A percentile compares a stretch with the other conserved stretches of the same genome.
Evolutionary conservation across 441 rosid species (phyloP).

Genomic region (Euphorbia celastroides): DNA sequence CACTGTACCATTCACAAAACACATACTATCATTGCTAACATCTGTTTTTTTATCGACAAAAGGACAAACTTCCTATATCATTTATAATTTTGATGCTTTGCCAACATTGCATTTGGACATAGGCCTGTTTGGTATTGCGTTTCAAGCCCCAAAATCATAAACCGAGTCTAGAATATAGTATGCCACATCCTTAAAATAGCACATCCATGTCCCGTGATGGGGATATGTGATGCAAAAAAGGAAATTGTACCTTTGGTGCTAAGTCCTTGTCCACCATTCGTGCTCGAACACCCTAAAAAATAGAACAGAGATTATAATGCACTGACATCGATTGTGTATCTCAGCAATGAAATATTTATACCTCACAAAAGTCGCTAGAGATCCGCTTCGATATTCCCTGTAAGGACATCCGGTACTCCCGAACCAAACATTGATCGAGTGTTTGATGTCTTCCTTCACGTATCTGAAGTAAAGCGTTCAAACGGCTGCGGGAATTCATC

Average conservation of each 20-base stretch:
- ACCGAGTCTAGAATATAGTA: not conserved
- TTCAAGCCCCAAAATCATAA: no score
- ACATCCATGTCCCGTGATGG: not conserved
- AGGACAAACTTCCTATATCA: not conserved
- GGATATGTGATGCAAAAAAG: not conserved
- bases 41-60: not conserved
- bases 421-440: conserved; percentile 67
- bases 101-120: not conserved
- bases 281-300: conserved; percentile 73
- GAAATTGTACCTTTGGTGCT: conserved; percentile 53
- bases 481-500: conserved; percentile 3
- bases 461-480: conserved; percentile 48
- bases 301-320: not conserved
- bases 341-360: conserved; percentile 15
- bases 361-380: conserved; percentile 71
- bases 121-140: no score
- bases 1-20: conserved; percentile 47
- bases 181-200: not conserved
- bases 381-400: conserved; percentile 55
- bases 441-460: conserved; percentile 78
- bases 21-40: conserved; percentile 7
- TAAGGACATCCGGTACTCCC: conserved; percentile 81
- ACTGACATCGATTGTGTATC: not conserved
- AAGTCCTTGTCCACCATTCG: conserved; percentile 73
- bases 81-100: not conserved